Evolutionary conservation across 2,329 filamentous ascomycete species (phyloP), one percentile per base, ranked within the genome.

Genomic region (Tothia fuscella): DNA sequence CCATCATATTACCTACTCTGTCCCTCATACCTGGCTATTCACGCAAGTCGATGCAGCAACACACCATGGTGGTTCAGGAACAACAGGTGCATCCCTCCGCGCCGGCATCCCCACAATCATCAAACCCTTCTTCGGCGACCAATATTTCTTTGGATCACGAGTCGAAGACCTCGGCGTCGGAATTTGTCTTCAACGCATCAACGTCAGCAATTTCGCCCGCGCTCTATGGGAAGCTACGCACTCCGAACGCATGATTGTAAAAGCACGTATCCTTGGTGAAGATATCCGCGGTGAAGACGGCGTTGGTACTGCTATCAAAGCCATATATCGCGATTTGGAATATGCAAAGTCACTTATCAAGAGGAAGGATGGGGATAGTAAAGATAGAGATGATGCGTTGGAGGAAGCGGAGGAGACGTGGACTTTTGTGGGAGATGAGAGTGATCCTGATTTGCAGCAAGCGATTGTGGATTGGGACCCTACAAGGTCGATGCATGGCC

Each of bases 21-120:
- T 85, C 2, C 91, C 91, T 0, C 91, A 98, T 54, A 91, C 96
- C 63, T 98, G 91, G 91, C 70, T 98, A 2, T 98, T 98, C 62
- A 71, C 70, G 29, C 88, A 94, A 56, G 85, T 98, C 43, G 91
- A 98, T 55, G 91, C 89, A 4, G 89, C 84, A 3, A 86, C 84
- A 6, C 91, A 98, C 57, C 91, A 98, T 55, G 91, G 91, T 36
- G 91, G 91, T 4, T 85, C 87, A 4, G 91, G 91, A 2, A 98
- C 91, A 0, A 98, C 91, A 0, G 91, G 91, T 2, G 91, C 91
- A 1, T 93, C 86, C 58, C 67, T 98, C 37, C 74, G 91, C 40
- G 88, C 88, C 1, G 91, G 91, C 2, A 76, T 94, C 4, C 91
- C 91, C 0, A 96, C 91, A 0, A 88, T 98, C 48, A 82, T 96